These are phyloP conservation scores for Spongospora subterranea DNA, from an alignment of 208 protist genomes.

Conservation along the genomic window DNA sequence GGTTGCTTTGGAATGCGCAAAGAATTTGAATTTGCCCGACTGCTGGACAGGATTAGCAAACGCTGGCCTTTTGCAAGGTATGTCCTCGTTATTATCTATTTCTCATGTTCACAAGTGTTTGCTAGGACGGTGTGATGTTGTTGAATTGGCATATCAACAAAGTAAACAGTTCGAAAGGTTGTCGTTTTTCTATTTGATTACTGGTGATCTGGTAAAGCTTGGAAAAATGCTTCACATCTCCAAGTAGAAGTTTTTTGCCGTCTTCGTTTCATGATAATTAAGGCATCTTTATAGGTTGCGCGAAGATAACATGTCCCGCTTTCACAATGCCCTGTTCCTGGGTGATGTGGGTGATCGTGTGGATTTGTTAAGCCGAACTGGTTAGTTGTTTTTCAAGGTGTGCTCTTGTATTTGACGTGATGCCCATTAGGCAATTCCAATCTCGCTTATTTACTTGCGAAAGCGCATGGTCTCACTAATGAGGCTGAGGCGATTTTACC, in stretches of 20 bases:
- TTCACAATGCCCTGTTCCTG: conserved; percentile 7
- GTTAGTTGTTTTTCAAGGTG: background rate
- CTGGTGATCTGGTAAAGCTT: conserved; percentile 9
- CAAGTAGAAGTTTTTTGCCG: background rate
- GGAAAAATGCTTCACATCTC: conserved; percentile 53
- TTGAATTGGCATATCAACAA: conserved; percentile 23
- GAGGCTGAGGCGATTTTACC: background rate
- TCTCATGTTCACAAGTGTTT: background rate
- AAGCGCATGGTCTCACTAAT: conserved; percentile 17
- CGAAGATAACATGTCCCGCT: conserved; percentile 12
- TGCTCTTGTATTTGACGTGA: background rate
- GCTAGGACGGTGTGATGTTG: background rate
- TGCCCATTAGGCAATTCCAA: background rate
- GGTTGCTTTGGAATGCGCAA: conserved; percentile 83
- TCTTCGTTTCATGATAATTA: background rate
- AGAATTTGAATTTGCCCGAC: conserved; percentile 48
- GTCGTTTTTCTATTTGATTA: conserved; percentile 40
- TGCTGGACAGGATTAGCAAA: conserved; percentile 54
- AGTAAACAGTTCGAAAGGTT: background rate
- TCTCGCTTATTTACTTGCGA: conserved; percentile 26
- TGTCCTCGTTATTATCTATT: background rate
- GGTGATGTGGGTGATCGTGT: conserved; percentile 26
- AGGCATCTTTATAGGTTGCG: background rate
- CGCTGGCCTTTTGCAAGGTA: background rate
- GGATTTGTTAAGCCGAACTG: background rate